Evolutionary conservation across 306 rosid genomes (phyloP).

Genomic region (Ceratonia siliqua): DNA sequence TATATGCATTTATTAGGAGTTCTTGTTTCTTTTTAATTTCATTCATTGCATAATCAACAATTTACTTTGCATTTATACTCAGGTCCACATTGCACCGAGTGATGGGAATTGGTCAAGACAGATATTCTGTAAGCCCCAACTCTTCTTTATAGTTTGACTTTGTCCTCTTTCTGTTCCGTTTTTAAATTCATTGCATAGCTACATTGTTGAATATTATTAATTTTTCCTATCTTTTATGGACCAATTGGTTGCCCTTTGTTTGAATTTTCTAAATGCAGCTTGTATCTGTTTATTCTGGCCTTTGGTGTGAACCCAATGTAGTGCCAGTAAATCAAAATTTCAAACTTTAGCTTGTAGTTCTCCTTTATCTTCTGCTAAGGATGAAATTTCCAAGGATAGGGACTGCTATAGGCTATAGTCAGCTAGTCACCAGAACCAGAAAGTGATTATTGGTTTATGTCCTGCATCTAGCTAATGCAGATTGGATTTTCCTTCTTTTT

Average conservation of each 20-base stretch:
- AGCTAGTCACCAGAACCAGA: background rate
- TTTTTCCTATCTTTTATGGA: background rate
- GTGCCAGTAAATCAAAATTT: constrained; percentile 1
- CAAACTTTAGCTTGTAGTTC: background rate
- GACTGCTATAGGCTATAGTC: background rate
- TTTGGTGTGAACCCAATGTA: too few relatives aligned
- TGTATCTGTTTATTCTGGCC: background rate
- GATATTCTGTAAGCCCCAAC: constrained; percentile 77
- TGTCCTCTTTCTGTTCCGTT: background rate
- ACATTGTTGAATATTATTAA: background rate
- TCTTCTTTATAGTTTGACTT: background rate
- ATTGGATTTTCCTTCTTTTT: background rate
- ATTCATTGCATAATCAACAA: constrained; percentile 11
- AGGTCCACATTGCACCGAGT: constrained; percentile 98
- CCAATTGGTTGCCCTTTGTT: background rate
- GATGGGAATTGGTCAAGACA: constrained; percentile 72
- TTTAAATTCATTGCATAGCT: background rate
- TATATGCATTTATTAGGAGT: background rate
- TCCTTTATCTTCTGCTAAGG: constrained; percentile 2
- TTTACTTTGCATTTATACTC: constrained; percentile 21
- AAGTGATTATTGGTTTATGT: background rate
- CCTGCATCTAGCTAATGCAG: too few relatives aligned
- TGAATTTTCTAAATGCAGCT: background rate
- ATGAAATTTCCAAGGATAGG: background rate
- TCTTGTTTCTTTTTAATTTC: constrained; percentile 8